A percentile compares a stretch with the other conserved stretches of the same genome.
Conservation (phyloP, 768 basidiomycete species). For the Leucocoprinus sp. region DNA sequence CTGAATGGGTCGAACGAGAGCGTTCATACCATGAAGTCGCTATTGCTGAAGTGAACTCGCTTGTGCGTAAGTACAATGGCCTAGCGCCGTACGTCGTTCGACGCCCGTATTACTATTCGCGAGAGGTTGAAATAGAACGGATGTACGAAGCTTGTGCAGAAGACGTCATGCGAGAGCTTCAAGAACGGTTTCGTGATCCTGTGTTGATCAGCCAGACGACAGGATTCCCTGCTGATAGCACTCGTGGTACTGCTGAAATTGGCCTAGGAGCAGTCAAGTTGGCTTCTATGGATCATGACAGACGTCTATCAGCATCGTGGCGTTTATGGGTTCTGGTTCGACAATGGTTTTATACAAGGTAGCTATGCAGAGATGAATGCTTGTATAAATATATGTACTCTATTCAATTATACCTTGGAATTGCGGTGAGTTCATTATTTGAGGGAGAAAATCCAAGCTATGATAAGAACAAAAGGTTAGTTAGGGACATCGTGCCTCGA, state of each 20-base stretch:
- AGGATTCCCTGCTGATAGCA: neutral
- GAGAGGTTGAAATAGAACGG: slow-evolving; percentile 48
- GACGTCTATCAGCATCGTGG: slow-evolving; percentile 7
- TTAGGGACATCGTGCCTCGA: slow-evolving; percentile 36
- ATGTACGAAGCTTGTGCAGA: slow-evolving; percentile 43
- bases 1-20: slow-evolving; percentile 65
- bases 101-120: slow-evolving; percentile 43
- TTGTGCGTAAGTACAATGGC: slow-evolving; percentile 74
- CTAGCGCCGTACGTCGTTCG: slow-evolving; percentile 76
- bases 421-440: no score
- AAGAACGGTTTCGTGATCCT: slow-evolving; percentile 24
- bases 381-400: no score
- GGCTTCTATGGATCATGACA: neutral
- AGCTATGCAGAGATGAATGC: neutral
- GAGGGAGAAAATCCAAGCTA: neutral
- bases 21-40: slow-evolving; percentile 59
- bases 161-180: slow-evolving; percentile 32
- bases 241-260: slow-evolving; percentile 11
- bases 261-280: neutral
- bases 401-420: no score
- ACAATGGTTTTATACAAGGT: slow-evolving; percentile 17
- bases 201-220: slow-evolving; percentile 15
- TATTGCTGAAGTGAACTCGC: slow-evolving; percentile 61
- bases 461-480: slow-evolving; percentile 6
- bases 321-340: slow-evolving; percentile 22